Base-by-base conservation (phyloP, 192 early-diverging fungal species). In the Coemansia umbellata region DNA sequence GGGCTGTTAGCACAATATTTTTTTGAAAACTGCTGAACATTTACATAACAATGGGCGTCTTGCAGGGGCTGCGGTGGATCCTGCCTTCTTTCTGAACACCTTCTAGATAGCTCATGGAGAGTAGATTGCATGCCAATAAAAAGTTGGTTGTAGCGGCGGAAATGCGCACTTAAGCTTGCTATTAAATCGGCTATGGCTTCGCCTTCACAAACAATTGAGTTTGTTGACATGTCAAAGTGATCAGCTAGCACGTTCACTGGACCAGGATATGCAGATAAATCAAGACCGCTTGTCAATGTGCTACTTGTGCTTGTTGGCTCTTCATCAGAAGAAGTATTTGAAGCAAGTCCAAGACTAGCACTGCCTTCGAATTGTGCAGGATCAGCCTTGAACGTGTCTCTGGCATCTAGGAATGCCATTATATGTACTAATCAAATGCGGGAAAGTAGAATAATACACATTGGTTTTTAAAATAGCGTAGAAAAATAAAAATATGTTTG, bases 71-170 rank as follows among this genome's bases (percentile, higher is more conserved):
- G n/a, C n/a, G n/a, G n/a, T n/a, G n/a, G n/a, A n/a, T 53, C 39
- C n/a, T 28, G 22, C 18, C 39, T 18, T 8, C 32, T 30, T 23
- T 49, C 44, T 23, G 44, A 15, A 27, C 44, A 48, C 22, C 37
- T 21, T 8, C 35, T 19, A 7, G 43, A 19, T 0, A 53, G 19
- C 5, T 62, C 59, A 15, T 54, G 44, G 6, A 41, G 33, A 4
- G 30, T 35, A 8, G 51, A 35, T 3, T 48, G 50, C 18, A 54
- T 37, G 10, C 40, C 48, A 5, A 59, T 53, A 22, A 58, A 39
- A 15, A 63, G 23, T 17, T 63, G 60, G 21, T 47, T 63, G 30
- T 70, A 63, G 23, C 40, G 44, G 6, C 40, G 55, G 26, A 69
- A 49, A 36, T 61, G 67, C 30, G 31, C n/a, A 23, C 51, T 19